phyloP scores from a whole-genome alignment of 179 eudicot species.

The Pouteria campechiana region DNA sequence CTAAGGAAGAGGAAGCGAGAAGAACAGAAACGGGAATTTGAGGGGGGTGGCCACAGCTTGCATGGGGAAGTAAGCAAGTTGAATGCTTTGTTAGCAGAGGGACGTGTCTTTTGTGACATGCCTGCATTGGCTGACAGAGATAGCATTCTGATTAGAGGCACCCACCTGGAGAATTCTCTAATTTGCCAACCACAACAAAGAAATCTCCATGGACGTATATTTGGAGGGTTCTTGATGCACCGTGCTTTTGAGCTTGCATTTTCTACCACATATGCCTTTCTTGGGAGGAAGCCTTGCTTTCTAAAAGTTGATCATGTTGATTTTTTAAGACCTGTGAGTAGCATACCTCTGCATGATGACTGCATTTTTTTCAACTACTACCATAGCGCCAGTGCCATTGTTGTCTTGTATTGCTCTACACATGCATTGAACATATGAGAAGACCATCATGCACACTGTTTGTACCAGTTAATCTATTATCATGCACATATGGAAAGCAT shows the following conservation, averaged over 20 bases:
- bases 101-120: slow-evolving; percentile 92
- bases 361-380: too few relatives aligned
- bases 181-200: slow-evolving; percentile 98
- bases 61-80: slow-evolving; percentile 35
- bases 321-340: slow-evolving; percentile 85
- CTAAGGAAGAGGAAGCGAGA: slow-evolving; percentile 50
- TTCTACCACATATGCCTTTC: slow-evolving; percentile 84
- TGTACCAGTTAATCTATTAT: too few relatives aligned
- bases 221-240: slow-evolving; percentile 98
- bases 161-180: slow-evolving; percentile 79
- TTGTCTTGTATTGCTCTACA: too few relatives aligned
- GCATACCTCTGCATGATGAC: too few relatives aligned
- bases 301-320: slow-evolving; percentile 97
- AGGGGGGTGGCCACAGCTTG: too few relatives aligned
- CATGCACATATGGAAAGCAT: too few relatives aligned
- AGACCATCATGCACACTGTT: too few relatives aligned
- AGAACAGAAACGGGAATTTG: slow-evolving; percentile 25
- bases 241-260: slow-evolving; percentile 94
- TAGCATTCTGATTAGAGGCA: slow-evolving; percentile 85
- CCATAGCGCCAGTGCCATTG: too few relatives aligned
- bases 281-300: slow-evolving; percentile 76
- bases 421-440: too few relatives aligned
- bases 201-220: slow-evolving; percentile 92
- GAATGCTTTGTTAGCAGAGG: slow-evolving; percentile 59
- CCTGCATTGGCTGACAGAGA: slow-evolving; percentile 98